Conservation (phyloP, 2,329 filamentous ascomycete genomes). For the Biscogniauxia mediterranea region DNA sequence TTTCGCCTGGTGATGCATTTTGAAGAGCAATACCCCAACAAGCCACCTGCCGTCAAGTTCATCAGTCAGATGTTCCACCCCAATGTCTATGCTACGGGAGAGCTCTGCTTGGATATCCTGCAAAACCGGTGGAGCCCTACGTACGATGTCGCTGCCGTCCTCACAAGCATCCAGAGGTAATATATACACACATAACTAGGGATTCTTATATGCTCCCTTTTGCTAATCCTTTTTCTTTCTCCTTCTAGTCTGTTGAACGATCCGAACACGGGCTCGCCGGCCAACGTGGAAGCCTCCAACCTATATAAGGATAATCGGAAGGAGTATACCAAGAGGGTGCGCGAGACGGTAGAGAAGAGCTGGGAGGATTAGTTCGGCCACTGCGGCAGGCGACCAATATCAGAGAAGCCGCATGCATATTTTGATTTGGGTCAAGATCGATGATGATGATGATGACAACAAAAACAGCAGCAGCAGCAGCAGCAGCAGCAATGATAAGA, state of each 20-base stretch:
- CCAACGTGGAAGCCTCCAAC: conserved; percentile 97
- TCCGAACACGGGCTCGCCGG: conserved; percentile 96
- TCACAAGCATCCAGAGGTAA: conserved; percentile 97
- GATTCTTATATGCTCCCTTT: not conserved
- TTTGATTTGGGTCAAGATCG: too few species aligned
- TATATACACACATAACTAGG: not conserved
- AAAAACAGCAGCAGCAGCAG: too few species aligned
- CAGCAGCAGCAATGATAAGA: not conserved
- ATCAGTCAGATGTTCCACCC: conserved; percentile 99
- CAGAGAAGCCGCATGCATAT: not conserved
- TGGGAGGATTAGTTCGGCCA: conserved; percentile 75
- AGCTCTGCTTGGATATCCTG: conserved; percentile 93
- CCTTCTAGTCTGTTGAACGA: conserved; percentile 81
- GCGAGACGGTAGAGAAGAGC: conserved; percentile 98
- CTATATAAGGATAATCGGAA: conserved; percentile 97
- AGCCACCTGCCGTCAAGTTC: conserved; percentile 96
- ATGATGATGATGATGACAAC: not conserved
- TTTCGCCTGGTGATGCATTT: conserved; percentile 99
- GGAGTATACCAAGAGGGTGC: conserved; percentile 92
- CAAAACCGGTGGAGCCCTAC: conserved; percentile 99
- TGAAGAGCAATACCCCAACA: conserved; percentile 98
- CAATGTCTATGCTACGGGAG: conserved; percentile 95
- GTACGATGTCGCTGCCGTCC: conserved; percentile 93
- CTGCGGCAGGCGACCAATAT: not conserved
- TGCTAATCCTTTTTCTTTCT: conserved; percentile 3